These are phyloP conservation scores for Colletotrichum shisoi DNA, from an alignment of 2,329 filamentous ascomycete genomes.

Conservation along the genomic window DNA sequence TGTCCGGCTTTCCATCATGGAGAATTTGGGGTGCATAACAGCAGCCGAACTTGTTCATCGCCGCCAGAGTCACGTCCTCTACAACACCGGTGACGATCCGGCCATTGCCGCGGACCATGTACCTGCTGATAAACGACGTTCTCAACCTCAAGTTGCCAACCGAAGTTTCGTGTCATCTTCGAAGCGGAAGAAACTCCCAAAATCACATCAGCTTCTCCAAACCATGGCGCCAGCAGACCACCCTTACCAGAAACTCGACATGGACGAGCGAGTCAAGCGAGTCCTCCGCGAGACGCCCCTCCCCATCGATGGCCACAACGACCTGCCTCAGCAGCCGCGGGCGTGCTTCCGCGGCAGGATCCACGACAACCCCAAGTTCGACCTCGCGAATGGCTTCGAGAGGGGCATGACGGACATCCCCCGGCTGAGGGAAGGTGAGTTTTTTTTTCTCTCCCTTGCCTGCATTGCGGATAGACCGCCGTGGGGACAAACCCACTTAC, in stretches of 20 bases:
- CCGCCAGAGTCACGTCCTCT: background rate
- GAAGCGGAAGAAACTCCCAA: background rate
- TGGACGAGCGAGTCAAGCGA: conserved; percentile 46
- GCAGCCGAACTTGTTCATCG: conserved; percentile 3
- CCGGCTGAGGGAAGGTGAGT: conserved; percentile 40
- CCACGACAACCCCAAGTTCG: conserved; percentile 47
- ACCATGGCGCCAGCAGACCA: conserved; percentile 17
- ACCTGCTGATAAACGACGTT: background rate
- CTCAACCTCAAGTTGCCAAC: background rate
- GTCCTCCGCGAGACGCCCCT: conserved; percentile 44
- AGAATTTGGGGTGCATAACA: background rate
- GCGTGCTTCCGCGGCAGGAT: conserved; percentile 46
- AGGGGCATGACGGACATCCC: conserved; percentile 48
- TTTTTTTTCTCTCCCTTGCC: no score
- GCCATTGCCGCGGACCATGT: background rate
- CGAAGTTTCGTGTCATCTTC: background rate
- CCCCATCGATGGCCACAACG: conserved; percentile 50
- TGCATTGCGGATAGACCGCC: background rate
- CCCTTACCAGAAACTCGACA: conserved; percentile 28
- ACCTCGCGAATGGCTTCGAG: conserved; percentile 46
- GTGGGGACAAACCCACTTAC: conserved; percentile 1
- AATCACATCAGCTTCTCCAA: background rate
- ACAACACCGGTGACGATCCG: background rate
- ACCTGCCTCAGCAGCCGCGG: conserved; percentile 45
- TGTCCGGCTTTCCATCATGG: conserved; percentile 1